Evolutionary conservation across 1,284 basidiomycete species (phyloP).

Genomic region (Puccinia horiana): DNA sequence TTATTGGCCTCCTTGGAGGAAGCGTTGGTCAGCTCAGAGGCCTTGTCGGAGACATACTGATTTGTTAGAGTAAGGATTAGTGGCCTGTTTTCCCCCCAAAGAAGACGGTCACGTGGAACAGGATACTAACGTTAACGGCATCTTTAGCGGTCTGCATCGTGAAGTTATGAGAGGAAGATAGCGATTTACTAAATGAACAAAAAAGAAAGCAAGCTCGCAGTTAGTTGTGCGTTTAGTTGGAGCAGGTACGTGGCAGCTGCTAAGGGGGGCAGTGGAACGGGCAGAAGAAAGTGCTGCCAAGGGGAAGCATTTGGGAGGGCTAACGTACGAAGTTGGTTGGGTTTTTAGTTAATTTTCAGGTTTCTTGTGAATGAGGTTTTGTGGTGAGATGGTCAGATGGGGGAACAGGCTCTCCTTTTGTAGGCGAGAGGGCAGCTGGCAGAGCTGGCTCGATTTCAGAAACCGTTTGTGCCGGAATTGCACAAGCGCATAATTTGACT

Average conservation of each 20-base stretch:
- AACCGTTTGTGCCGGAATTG: too few relatives aligned
- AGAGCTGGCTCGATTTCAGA: too few relatives aligned
- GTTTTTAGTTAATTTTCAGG: neutral
- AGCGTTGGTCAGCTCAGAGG: constrained; percentile 48
- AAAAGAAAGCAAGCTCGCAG: neutral
- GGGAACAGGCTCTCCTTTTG: constrained; percentile 23
- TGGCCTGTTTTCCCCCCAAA: too few relatives aligned
- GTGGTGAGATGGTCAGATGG: neutral
- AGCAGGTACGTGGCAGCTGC: too few relatives aligned
- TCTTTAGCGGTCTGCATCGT: constrained; percentile 45
- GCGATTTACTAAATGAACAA: too few relatives aligned
- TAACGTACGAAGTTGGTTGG: neutral
- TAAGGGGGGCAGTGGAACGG: neutral
- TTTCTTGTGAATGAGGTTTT: constrained; percentile 6
- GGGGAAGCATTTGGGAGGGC: neutral
- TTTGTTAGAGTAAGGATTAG: neutral
- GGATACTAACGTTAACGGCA: constrained; percentile 25
- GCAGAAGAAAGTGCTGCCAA: neutral
- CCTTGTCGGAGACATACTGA: constrained; percentile 53
- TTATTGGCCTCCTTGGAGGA: constrained; percentile 55
- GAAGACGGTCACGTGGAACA: neutral
- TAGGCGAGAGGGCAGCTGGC: constrained; percentile 11
- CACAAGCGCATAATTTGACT: too few relatives aligned
- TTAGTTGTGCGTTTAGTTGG: too few relatives aligned
- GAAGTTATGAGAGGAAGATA: neutral